Evolutionary conservation across 768 basidiomycete genomes (phyloP), one percentile per base, ranked within the genome.

Genomic region (Neoboletus subvelutipes): DNA sequence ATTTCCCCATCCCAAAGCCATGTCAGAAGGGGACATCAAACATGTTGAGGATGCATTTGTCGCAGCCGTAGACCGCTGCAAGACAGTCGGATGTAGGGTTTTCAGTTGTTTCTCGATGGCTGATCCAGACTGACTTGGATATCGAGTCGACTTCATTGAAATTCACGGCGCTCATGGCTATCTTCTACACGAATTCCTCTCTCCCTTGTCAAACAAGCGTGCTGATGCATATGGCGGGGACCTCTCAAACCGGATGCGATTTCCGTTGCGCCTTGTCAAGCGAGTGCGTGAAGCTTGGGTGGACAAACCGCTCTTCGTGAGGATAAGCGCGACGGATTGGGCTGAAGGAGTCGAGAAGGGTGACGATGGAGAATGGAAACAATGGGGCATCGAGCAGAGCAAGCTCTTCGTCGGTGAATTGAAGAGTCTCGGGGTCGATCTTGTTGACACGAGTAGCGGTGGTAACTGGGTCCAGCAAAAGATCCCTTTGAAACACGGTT

Each of bases 331-430:
- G 12, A 75, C 77, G 12, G 88, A 92, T 58, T 90, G 86, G 85
- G 82, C 81, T 10, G 76, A 79, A 52, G 77, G 76, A 5, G 76
- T 77, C 6, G 88, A 83, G 72, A 79, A 76, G 67, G 80, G 74
- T 72, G 75, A 67, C 8, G 67, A 82, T 20, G 85, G 81, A 15
- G 70, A 73, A 52, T 90, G 82, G 82, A 78, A 76, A 55, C 79
- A 83, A 50, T 90, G 90, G 88, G 91, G 90, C 12, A 75, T 91
- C 50, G 85, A 91, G 65, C 92, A 94, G 71, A 88, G 81, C 67
- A 84, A 76, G 33, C 64, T 85, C 34, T 77, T 85, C 31, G 77
- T 78, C 2, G 78, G 78, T 15, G 78, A 83, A 67, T 68, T 92
- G 64, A 69, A 80, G 63, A 76, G 82, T 53, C 60, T 84, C 5